Evolutionary conservation across 495 filamentous ascomycete genomes (phyloP), one percentile per base, ranked within the genome.

Genomic region (Aspergillus sparsus): DNA sequence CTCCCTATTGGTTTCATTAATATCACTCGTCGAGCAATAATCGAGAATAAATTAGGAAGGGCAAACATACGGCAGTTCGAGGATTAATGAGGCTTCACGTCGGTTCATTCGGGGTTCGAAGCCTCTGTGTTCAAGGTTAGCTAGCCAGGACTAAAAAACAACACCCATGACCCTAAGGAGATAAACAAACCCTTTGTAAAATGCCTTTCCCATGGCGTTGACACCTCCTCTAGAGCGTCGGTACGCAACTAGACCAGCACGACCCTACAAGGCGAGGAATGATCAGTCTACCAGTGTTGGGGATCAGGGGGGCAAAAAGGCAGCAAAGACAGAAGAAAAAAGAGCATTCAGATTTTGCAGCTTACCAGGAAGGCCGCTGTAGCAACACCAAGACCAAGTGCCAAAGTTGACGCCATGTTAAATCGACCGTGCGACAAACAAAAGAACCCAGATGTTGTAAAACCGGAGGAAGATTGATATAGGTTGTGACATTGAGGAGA

Each of bases 101-200:
- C 87, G 82, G 71, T 86, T 97, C 92, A 99, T 98, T 67, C 85
- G 88, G 42, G 86, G 82, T 79, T 98, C 94, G 72, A 99, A 99
- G 35, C 94, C 94, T 66, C 77, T 80, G 55, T 59, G 59, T 41
- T 15, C 61, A 16, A 62, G 15, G 62, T 68, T 52, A 69, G 65
- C 46, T 33, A 41, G n/a, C 49, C 21, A 32, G 8, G 32, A 16
- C 16, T 32, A 32, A 3, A 16, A 10, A 1, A 4, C 2, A 6
- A 16, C 44, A 7, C 33, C 32, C 11, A 11, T 8, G 27, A 5
- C 10, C 39, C 13, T 3, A 37, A 49, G 33, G 12, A 27, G 16
- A 11, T 31, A 7, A 56, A 72, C 74, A 41, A 53, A 80, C 77
- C 94, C 94, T 75, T 97, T 98, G 81, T 96, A 98, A 71, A 89